Conservation (phyloP, 140 eudicot genomes). For the Cichorium intybus region DNA sequence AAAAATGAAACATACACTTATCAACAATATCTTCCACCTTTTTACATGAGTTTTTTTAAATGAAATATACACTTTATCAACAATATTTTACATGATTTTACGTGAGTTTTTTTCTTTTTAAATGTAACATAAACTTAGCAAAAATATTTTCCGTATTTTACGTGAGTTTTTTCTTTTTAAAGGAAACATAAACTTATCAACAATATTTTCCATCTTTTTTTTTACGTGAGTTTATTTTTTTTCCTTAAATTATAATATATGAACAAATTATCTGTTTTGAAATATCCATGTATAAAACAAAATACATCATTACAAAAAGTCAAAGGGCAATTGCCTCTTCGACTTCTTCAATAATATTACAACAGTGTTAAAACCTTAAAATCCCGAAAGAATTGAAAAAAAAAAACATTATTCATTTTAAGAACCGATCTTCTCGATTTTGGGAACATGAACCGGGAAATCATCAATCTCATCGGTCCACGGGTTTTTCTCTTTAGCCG, state of each 20-base stretch:
- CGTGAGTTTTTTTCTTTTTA: too few relatives aligned
- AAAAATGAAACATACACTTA: too few relatives aligned
- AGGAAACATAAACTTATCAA: too few relatives aligned
- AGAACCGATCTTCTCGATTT: slow-evolving; percentile 38
- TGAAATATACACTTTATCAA: too few relatives aligned
- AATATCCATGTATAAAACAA: background rate
- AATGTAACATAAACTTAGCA: too few relatives aligned
- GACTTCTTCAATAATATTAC: slow-evolving; percentile 15
- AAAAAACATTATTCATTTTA: slow-evolving; percentile 4
- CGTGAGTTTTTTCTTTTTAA: too few relatives aligned
- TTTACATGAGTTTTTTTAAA: background rate
- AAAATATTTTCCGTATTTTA: too few relatives aligned
- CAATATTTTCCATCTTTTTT: too few relatives aligned
- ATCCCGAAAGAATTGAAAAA: background rate
- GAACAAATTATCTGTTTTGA: background rate
- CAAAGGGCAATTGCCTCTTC: slow-evolving; percentile 4
- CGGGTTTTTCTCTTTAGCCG: slow-evolving; percentile 70
- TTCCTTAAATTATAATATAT: background rate
- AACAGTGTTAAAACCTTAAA: slow-evolving; percentile 6
- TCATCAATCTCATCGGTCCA: slow-evolving; percentile 79
- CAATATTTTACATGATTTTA: too few relatives aligned
- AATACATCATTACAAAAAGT: slow-evolving; percentile 14
- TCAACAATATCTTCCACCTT: too few relatives aligned
- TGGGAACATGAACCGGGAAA: slow-evolving; percentile 84
- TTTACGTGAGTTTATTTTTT: background rate